Evolutionary conservation across 1,139 yeast genomes (phyloP).

Genomic region (Candida neerlandica): DNA sequence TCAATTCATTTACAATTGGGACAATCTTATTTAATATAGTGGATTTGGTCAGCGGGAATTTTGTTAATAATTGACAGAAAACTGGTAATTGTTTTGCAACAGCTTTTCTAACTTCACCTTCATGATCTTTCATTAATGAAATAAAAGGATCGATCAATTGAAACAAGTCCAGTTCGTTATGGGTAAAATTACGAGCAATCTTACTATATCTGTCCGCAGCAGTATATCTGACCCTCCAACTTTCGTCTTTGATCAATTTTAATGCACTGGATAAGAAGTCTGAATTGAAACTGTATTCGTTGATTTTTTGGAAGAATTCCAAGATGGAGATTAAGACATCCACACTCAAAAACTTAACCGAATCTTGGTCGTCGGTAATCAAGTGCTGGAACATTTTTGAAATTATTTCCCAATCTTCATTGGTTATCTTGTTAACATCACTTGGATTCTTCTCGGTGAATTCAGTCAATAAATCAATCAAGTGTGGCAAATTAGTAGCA

Average conservation of each 20-base stretch:
- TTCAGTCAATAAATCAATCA: constrained; percentile 60
- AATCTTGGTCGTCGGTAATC: constrained; percentile 88
- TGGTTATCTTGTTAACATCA: constrained; percentile 32
- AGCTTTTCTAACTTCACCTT: constrained; percentile 96
- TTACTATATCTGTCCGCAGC: constrained; percentile 89
- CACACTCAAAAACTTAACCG: constrained; percentile 87
- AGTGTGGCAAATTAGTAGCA: constrained; percentile 76
- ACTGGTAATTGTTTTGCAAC: constrained; percentile 90
- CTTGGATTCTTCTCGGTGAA: constrained; percentile 26
- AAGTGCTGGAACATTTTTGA: constrained; percentile 81
- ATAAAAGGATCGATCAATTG: constrained; percentile 73
- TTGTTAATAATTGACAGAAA: constrained; percentile 59
- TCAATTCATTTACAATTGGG: constrained; percentile 81
- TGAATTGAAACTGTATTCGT: constrained; percentile 59
- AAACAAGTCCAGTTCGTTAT: constrained; percentile 51
- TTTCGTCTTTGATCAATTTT: constrained; percentile 79
- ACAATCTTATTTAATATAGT: constrained; percentile 70
- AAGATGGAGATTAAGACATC: constrained; percentile 80
- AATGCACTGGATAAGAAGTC: constrained; percentile 60
- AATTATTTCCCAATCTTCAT: constrained; percentile 70
- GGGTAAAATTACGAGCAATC: constrained; percentile 67
- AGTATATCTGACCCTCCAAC: constrained; percentile 98
- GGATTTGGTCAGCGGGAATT: constrained; percentile 46
- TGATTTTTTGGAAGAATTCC: constrained; percentile 59
- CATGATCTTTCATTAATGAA: constrained; percentile 83